Evolutionary conservation across 768 basidiomycete species (phyloP).

Genomic region (Sistotremastrum niveocremeum): DNA sequence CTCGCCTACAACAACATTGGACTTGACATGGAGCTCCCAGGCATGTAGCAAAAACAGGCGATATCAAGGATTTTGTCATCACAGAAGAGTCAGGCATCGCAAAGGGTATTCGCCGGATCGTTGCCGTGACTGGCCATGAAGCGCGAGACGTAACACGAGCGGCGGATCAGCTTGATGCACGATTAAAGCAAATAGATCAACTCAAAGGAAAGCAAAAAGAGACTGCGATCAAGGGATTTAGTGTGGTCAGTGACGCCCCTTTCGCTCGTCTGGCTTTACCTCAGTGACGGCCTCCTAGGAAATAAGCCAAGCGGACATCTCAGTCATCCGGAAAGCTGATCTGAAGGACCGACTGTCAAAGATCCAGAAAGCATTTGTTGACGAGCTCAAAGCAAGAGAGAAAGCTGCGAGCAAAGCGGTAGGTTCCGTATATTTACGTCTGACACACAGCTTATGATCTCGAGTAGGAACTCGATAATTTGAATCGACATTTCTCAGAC

Average conservation of each 20-base stretch:
- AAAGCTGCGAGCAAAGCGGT: slow-evolving; percentile 67
- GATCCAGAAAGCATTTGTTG: slow-evolving; percentile 74
- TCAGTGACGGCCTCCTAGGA: slow-evolving; percentile 36
- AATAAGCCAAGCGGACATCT: slow-evolving; percentile 80
- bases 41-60: slow-evolving; percentile 91
- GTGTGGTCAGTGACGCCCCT: slow-evolving; percentile 37
- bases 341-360: slow-evolving; percentile 59
- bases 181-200: slow-evolving; percentile 47
- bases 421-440: slow-evolving; percentile 8
- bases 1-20: background rate
- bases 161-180: slow-evolving; percentile 47
- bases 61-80: slow-evolving; percentile 93
- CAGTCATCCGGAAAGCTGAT: slow-evolving; percentile 66
- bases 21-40: slow-evolving; percentile 23
- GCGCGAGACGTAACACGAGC: slow-evolving; percentile 67
- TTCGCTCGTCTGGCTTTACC: background rate
- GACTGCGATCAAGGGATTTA: slow-evolving; percentile 67
- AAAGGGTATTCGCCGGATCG: slow-evolving; percentile 91
- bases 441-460: background rate
- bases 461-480: slow-evolving; percentile 46
- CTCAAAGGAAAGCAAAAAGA: slow-evolving; percentile 74
- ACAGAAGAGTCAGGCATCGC: slow-evolving; percentile 95
- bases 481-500: slow-evolving; percentile 64
- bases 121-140: slow-evolving; percentile 90
- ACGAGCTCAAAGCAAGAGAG: slow-evolving; percentile 73